phyloP scores from a whole-genome alignment of 805 yeast genomes.

The Yamadazyma takamatsuzukensis region DNA sequence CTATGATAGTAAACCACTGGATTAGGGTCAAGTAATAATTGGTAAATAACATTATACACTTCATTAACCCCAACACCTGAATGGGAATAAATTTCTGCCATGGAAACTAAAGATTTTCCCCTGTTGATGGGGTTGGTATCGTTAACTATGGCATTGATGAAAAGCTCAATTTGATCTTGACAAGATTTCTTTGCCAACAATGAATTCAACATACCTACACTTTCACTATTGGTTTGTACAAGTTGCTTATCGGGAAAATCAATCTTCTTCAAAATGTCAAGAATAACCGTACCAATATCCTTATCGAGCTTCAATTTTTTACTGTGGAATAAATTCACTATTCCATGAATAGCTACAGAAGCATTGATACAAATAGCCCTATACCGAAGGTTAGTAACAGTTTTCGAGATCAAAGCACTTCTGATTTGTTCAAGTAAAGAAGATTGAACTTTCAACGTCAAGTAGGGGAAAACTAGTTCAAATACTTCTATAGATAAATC shows the following conservation, averaged over 20 bases:
- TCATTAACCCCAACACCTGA: constrained; percentile 31
- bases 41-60: constrained; percentile 53
- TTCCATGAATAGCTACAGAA: constrained; percentile 60
- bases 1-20: constrained; percentile 79
- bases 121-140: constrained; percentile 62
- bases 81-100: constrained; percentile 26
- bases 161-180: constrained; percentile 22
- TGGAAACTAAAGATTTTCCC: constrained; percentile 29
- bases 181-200: constrained; percentile 17
- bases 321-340: constrained; percentile 22
- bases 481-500: constrained; percentile 79
- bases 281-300: constrained; percentile 39
- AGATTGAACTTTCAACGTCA: constrained; percentile 76
- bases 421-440: constrained; percentile 82
- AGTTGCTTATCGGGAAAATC: constrained; percentile 38
- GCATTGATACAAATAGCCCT: constrained; percentile 59
- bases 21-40: constrained; percentile 74
- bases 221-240: constrained; percentile 49
- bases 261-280: constrained; percentile 49
- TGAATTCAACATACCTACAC: constrained; percentile 48
- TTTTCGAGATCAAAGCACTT: constrained; percentile 40
- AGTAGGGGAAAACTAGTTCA: constrained; percentile 62
- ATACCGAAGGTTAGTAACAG: constrained; percentile 28
- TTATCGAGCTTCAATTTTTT: constrained; percentile 20
- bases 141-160: constrained; percentile 63